Base-by-base conservation (phyloP, 192 early-diverging fungal species). In the Globomyces pollinis-pini region DNA sequence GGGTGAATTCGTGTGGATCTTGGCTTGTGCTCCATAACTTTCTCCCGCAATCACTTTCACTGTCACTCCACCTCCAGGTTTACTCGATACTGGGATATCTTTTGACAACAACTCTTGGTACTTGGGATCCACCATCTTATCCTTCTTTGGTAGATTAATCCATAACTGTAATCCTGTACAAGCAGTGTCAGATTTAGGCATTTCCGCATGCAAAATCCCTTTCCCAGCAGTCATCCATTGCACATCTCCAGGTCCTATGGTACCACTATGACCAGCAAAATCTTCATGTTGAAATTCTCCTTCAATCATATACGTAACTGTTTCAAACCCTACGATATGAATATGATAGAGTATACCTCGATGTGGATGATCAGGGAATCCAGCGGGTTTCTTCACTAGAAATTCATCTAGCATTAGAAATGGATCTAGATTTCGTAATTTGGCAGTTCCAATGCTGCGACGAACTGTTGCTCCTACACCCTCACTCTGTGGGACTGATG, bases 31-130 rank as follows among this genome's bases (percentile, higher is more conserved):
- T 28, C 79, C 90, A 58, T 84, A 84, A 12, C 81, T 78, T 50
- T 84, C 74, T n/a, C 93, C 93, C 2, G 91, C 89, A 64, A 93
- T 91, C 44, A 96, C 89, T 58, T 88, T 90, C 70, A 91, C 83
- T 13, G 63, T 50, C 0, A 81, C 65, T 35, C 77, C 80, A 9
- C 71, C 69, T 34, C 68, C 67, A 15, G 79, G 72, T 9, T 50
- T 43, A 50, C 59, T 42, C 9, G 79, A 86, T 26, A 78, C 68
- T 30, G 85, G 84, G 20, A 94, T 85, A 20, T 85, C 67, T 23
- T 74, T 65, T 31, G 76, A 78, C 3, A 73, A 70, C 20, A 88
- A 41, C 18, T 80, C 71, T 50, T 77, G 76, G 43, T 70, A 67
- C n/a, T 69, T 66, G 29, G 84, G 80, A 12, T 76, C 59, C 31